A percentile compares a stretch with the other conserved stretches of the same genome.
Conservation (phyloP, 208 protist species). For the Novymonas esmeraldas region DNA sequence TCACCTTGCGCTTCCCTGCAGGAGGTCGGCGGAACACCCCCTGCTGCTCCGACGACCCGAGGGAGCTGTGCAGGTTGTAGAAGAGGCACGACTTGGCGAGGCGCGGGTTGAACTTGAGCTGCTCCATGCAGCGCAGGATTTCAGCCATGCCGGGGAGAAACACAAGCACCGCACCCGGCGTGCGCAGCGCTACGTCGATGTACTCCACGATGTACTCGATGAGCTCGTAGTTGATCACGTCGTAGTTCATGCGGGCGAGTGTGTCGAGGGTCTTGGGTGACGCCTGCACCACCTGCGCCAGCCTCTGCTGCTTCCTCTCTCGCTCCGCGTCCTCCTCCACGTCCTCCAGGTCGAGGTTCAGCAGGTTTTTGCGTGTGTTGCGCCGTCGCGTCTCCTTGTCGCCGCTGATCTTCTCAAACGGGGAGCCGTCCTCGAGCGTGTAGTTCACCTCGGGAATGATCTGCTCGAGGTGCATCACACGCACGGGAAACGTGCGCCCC, state of each 20-base stretch:
- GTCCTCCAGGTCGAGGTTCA: conserved; percentile 66
- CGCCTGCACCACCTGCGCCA: conserved; percentile 46
- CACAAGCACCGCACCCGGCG: conserved; percentile 92
- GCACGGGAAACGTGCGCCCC: conserved; percentile 95
- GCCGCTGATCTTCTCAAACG: conserved; percentile 61
- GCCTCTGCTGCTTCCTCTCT: conserved; percentile 40
- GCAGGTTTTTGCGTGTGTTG: conserved; percentile 74
- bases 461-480: conserved; percentile 94
- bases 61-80: conserved; percentile 94
- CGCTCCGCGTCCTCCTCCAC: conserved; percentile 61
- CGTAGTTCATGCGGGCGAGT: conserved; percentile 84
- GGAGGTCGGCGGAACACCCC: conserved; percentile 91
- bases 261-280: conserved; percentile 66
- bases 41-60: conserved; percentile 93
- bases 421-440: conserved; percentile 79
- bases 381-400: conserved; percentile 50
- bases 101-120: conserved; percentile 67
- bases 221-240: conserved; percentile 95
- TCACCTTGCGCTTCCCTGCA: conserved; percentile 92
- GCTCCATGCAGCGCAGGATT: conserved; percentile 90
- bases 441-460: conserved; percentile 88
- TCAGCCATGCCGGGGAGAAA: conserved; percentile 97
- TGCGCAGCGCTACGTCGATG: conserved; percentile 69
- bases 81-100: conserved; percentile 65
- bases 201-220: conserved; percentile 91